These are phyloP conservation scores for Boletus eberwhitei DNA, from an alignment of 768 basidiomycete species.

Conservation along the genomic window DNA sequence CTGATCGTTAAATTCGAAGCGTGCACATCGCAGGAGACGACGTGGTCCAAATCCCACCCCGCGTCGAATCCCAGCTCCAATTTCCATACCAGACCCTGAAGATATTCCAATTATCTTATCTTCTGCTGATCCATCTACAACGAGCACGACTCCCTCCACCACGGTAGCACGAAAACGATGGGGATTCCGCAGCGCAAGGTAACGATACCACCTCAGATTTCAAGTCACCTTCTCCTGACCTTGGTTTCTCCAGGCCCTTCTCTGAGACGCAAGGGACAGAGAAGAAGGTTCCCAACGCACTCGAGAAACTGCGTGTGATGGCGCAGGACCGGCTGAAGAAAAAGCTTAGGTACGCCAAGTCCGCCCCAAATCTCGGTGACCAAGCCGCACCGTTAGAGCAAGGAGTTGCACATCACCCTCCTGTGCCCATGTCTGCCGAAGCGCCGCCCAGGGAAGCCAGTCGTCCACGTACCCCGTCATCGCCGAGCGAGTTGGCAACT, in stretches of 20 bases:
- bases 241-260: constrained; percentile 8
- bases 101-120: neutral
- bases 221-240: neutral
- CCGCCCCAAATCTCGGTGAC: constrained; percentile 22
- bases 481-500: neutral
- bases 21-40: constrained; percentile 21
- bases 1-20: constrained; percentile 15
- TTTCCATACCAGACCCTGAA: constrained; percentile 11
- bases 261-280: constrained; percentile 4
- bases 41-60: neutral
- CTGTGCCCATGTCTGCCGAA: neutral
- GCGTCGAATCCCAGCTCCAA: constrained; percentile 7
- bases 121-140: constrained; percentile 2
- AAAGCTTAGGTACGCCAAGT: constrained; percentile 21
- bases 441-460: neutral
- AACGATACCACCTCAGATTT: neutral
- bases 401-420: neutral
- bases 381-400: neutral
- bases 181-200: constrained; percentile 25
- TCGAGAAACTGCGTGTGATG: constrained; percentile 9
- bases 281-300: constrained; percentile 3
- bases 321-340: constrained; percentile 20
- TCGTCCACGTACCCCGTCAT: neutral
- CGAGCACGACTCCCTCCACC: neutral
- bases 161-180: constrained; percentile 6